Conservation (phyloP, 345 rosid genomes). For the Sisymbrium irio region DNA sequence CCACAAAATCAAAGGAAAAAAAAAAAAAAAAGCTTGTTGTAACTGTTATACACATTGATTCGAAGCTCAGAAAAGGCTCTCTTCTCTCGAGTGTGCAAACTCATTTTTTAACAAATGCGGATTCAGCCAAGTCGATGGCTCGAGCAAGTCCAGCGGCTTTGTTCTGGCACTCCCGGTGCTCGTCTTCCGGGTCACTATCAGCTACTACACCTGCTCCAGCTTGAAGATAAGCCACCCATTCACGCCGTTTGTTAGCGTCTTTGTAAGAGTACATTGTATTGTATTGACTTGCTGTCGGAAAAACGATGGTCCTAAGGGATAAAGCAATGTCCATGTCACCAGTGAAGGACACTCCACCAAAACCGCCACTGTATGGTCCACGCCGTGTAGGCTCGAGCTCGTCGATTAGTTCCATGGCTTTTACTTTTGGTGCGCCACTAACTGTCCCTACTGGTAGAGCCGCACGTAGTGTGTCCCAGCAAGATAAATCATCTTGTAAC, state of each 20-base stretch:
- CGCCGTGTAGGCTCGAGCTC: conserved; percentile 67
- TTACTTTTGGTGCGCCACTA: conserved; percentile 95
- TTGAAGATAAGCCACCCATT: conserved; percentile 85
- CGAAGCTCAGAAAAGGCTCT: background rate
- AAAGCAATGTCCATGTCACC: conserved; percentile 89
- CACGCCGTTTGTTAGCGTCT: conserved; percentile 44
- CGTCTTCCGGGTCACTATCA: conserved; percentile 72
- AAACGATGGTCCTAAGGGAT: conserved; percentile 76
- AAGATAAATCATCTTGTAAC: conserved; percentile 56
- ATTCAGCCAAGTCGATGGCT: conserved; percentile 85
- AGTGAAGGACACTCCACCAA: conserved; percentile 69
- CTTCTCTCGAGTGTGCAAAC: background rate
- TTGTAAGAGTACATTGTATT: conserved; percentile 78
- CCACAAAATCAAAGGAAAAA: background rate
- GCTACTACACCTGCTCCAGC: conserved; percentile 89
- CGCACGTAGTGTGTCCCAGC: conserved; percentile 81
- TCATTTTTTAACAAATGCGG: conserved; percentile 50
- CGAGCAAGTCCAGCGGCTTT: conserved; percentile 83
- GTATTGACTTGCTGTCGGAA: conserved; percentile 56
- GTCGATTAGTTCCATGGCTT: conserved; percentile 88
- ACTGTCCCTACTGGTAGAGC: conserved; percentile 92
- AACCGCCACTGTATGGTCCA: conserved; percentile 93
- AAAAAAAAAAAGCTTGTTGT: background rate
- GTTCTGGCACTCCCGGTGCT: conserved; percentile 72
- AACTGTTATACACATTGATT: conserved; percentile 23